Evolutionary conservation across 192 early-diverging fungal species (phyloP).

Genomic region (Lobulomyces angularis): DNA sequence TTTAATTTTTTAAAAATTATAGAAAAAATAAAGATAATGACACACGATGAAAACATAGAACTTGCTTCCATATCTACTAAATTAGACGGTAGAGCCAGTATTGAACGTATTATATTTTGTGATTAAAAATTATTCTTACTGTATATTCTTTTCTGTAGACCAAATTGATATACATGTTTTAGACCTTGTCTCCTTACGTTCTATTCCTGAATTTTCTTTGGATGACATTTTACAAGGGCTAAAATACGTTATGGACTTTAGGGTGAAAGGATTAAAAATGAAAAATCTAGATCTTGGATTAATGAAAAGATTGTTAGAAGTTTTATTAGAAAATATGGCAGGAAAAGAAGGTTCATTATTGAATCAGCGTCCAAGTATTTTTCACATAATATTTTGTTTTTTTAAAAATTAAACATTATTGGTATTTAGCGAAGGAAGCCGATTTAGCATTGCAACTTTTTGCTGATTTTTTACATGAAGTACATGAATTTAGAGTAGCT

Average conservation of each 20-base stretch:
- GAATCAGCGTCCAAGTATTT: conserved; percentile 1
- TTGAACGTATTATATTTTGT: no score
- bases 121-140: no score
- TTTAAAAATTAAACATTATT: no score
- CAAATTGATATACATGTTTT: conserved; percentile 58
- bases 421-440: conserved; percentile 66
- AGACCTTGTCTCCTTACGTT: conserved; percentile 61
- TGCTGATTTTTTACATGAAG: conserved; percentile 91
- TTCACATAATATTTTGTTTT: conserved; percentile 4
- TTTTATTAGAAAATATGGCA: conserved; percentile 68
- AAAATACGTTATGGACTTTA: conserved; percentile 89
- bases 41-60: no score
- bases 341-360: conserved; percentile 25
- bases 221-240: conserved; percentile 75
- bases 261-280: conserved; percentile 73
- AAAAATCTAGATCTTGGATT: conserved; percentile 63
- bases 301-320: conserved; percentile 80
- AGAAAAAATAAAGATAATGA: no score
- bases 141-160: no score
- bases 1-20: no score
- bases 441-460: conserved; percentile 81
- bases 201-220: conserved; percentile 54
- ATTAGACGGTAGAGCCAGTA: no score
- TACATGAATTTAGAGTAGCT: conserved; percentile 75
- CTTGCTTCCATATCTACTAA: no score